Conservation (phyloP, 345 rosid genomes). For the Citropsis articulata region DNA sequence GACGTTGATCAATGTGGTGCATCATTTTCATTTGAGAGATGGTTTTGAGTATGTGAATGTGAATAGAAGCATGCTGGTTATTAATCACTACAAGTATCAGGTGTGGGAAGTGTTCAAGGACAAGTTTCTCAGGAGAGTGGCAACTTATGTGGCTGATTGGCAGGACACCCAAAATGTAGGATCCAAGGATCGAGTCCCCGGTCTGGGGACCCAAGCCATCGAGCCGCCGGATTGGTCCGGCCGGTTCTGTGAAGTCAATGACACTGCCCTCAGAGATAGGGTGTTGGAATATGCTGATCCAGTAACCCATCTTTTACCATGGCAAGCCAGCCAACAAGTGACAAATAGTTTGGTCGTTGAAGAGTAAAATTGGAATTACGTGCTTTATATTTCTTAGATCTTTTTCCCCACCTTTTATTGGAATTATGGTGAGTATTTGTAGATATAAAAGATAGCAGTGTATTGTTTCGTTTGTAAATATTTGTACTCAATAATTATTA, state of each 20-base stretch:
- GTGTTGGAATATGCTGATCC: conserved; percentile 43
- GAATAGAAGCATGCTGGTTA: conserved; percentile 46
- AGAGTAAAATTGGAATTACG: not conserved
- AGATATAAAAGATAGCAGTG: not conserved
- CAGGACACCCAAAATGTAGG: conserved; percentile 61
- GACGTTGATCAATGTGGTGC: conserved; percentile 70
- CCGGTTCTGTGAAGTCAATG: conserved; percentile 74
- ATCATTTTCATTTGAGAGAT: conserved; percentile 66
- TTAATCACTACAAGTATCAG: conserved; percentile 85
- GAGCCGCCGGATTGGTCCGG: conserved; percentile 78
- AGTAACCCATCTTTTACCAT: conserved; percentile 40
- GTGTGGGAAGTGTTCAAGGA: conserved; percentile 93
- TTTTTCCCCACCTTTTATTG: not conserved
- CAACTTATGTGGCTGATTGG: conserved; percentile 93
- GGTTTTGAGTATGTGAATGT: conserved; percentile 45
- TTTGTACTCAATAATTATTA: too few species aligned
- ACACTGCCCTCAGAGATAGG: conserved; percentile 60
- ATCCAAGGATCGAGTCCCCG: conserved; percentile 85
- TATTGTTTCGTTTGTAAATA: not conserved
- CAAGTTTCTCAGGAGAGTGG: conserved; percentile 82
- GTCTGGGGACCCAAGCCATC: conserved; percentile 70
- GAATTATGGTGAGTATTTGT: not conserved
- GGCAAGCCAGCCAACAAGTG: conserved; percentile 41
- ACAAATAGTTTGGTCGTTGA: not conserved
- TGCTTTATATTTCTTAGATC: not conserved